Base-by-base conservation (phyloP, 2,329 filamentous ascomycete species). In the Xylariomycetidae sp. region DNA sequence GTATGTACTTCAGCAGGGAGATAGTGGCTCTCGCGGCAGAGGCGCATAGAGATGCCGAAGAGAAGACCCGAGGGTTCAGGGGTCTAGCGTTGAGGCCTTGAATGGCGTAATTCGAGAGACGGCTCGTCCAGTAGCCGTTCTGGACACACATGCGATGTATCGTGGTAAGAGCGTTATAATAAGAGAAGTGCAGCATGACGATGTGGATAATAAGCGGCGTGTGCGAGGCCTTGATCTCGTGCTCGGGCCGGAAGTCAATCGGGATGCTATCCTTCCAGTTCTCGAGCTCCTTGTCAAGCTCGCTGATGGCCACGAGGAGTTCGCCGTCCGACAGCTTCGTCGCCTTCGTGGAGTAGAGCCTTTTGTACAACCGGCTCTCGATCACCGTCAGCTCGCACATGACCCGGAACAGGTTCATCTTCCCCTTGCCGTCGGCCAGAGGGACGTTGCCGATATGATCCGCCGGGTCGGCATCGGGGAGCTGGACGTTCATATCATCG, bases 71-170 rank as follows among this genome's bases (percentile, higher is more conserved):
- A 0, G 92, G 92, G 54, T 97, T 98, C 34, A 98, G 64, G 1
- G 92, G 89, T 44, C 85, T 76, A 1, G 89, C 83, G 58, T 97
- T 97, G 26, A 96, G 69, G 1, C 92, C 92, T 58, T 95, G 87
- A 36, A 97, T 92, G 12, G 92, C 92, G 54, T 88, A 97, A 52
- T 97, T 90, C 23, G 89, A 94, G 25, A 98, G 65, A 23, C 92
- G 79, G 53, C 87, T 96, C 1, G 90, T 97, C 92, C 92, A 98
- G 63, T 95, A 96, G 11, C 92, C 92, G 56, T 96, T 89, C 51
- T 97, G 92, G 18, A 97, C 85, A 26, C 88, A 94, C 92, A 97
- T 98, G 32, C 92, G 86, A 58, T 98, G 92, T 44, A 98, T 96
- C 0, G 92, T 98, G 1, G 90, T 96, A 32, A 98, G 66, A 51